Percentiles rank a stretch among this genome's conserved stretches.
These are phyloP conservation scores for Leucogyrophana mollusca DNA, from an alignment of 768 basidiomycete genomes.

Conservation along the genomic window DNA sequence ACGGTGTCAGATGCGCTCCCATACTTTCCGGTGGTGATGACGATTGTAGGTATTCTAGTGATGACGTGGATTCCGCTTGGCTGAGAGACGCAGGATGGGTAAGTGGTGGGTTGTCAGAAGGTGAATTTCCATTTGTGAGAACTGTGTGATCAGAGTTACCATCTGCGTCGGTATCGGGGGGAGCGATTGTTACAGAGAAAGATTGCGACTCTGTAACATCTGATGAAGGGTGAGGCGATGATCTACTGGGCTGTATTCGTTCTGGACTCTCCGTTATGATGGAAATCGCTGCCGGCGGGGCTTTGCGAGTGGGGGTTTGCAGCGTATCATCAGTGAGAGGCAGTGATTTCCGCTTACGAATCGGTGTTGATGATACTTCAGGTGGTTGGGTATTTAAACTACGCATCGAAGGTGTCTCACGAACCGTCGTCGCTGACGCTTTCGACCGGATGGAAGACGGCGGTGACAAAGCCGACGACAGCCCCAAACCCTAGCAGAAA, in stretches of 20 bases:
- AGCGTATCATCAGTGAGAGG: slow-evolving; percentile 12
- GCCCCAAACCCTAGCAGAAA: slow-evolving; percentile 9
- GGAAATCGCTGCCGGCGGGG: slow-evolving; percentile 3
- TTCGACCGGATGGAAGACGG: slow-evolving; percentile 19
- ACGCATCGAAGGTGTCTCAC: slow-evolving; percentile 22
- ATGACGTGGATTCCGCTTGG: slow-evolving; percentile 1
- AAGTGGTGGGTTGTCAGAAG: background rate
- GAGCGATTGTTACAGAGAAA: slow-evolving; percentile 43
- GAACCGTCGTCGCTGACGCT: slow-evolving; percentile 19
- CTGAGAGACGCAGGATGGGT: background rate
- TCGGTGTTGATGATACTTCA: slow-evolving; percentile 3
- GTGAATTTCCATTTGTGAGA: slow-evolving; percentile 2
- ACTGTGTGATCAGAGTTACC: slow-evolving; percentile 7
- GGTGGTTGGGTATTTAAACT: slow-evolving; percentile 15
- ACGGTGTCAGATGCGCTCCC: slow-evolving; percentile 20
- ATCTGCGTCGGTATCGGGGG: slow-evolving; percentile 26
- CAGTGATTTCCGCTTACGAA: slow-evolving; percentile 9
- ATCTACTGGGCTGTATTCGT: slow-evolving; percentile 8
- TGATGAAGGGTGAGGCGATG: slow-evolving; percentile 18
- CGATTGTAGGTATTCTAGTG: slow-evolving; percentile 13
- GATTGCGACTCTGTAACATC: slow-evolving; percentile 30
- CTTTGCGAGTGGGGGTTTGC: slow-evolving; percentile 1
- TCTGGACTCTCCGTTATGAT: slow-evolving; percentile 18
- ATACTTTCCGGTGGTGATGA: slow-evolving; percentile 10
- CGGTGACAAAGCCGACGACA: slow-evolving; percentile 5